Conservation (phyloP, 495 filamentous ascomycete genomes). For the Xylaria flabelliformis region DNA sequence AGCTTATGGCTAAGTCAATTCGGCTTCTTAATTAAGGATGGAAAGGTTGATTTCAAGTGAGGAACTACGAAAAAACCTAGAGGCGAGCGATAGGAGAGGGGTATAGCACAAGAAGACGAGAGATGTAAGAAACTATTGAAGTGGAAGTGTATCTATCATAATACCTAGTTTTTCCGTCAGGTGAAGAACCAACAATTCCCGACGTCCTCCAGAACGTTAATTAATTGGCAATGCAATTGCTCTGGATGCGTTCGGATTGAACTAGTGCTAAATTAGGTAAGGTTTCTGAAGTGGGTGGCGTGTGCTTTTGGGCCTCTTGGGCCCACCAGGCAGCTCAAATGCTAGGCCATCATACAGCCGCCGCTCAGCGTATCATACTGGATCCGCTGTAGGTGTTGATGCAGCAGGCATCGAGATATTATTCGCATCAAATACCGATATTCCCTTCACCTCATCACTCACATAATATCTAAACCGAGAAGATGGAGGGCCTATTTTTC, state of each 20-base stretch:
- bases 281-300: background rate
- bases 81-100: background rate
- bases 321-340: background rate
- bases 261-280: constrained; percentile 3
- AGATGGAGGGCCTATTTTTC: constrained; percentile 95
- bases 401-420: constrained; percentile 32
- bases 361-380: background rate
- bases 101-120: background rate
- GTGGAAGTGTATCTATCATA: background rate
- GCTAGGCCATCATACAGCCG: background rate
- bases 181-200: background rate
- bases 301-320: constrained; percentile 1
- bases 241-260: background rate
- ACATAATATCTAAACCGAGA: constrained; percentile 35
- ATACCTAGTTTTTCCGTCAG: background rate
- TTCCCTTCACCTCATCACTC: constrained; percentile 34
- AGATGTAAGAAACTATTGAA: background rate
- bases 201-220: too few species aligned
- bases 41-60: background rate
- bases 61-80: background rate
- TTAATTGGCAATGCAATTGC: too few species aligned
- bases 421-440: constrained; percentile 38
- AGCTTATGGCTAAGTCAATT: background rate
- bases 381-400: constrained; percentile 11
- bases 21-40: background rate